These are phyloP conservation scores for Penicillium ochrochloron DNA, from an alignment of 495 filamentous ascomycete genomes.

Conservation along the genomic window DNA sequence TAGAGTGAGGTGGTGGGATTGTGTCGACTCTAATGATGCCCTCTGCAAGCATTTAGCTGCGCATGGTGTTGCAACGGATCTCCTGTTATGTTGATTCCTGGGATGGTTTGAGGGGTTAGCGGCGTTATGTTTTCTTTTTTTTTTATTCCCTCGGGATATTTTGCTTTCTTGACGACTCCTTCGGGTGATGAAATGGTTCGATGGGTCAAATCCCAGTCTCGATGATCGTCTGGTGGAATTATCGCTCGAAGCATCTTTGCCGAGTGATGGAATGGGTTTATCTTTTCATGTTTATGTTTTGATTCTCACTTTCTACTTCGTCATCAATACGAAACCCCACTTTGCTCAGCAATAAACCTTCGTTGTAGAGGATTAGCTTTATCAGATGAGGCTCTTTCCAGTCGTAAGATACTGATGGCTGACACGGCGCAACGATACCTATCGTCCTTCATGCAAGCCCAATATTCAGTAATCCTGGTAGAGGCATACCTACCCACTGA, in stretches of 20 bases:
- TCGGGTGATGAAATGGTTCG: conserved; percentile 21
- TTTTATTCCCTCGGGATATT: conserved; percentile 31
- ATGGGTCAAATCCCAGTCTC: conserved; percentile 13
- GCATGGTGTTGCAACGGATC: conserved; percentile 40
- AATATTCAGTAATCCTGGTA: no score
- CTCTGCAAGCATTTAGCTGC: conserved; percentile 48
- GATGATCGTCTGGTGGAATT: conserved; percentile 16
- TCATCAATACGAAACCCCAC: conserved; percentile 19
- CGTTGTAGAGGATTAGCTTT: neutral
- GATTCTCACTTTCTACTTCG: conserved; percentile 19
- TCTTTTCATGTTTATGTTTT: conserved; percentile 22
- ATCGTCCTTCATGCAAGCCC: no score
- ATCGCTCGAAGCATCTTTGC: conserved; percentile 12
- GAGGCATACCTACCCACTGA: no score
- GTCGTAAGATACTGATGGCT: neutral
- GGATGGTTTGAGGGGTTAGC: conserved; percentile 51
- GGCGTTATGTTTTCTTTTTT: conserved; percentile 45
- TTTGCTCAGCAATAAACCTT: conserved; percentile 18
- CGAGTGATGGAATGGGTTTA: conserved; percentile 15
- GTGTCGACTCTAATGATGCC: conserved; percentile 39
- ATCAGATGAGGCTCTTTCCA: neutral
- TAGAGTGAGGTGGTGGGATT: conserved; percentile 74
- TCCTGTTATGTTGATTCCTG: conserved; percentile 38
- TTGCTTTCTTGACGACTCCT: conserved; percentile 20
- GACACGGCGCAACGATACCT: no score